Base-by-base conservation (phyloP, 805 yeast genomes). In the Kazachstania bromeliacearum region DNA sequence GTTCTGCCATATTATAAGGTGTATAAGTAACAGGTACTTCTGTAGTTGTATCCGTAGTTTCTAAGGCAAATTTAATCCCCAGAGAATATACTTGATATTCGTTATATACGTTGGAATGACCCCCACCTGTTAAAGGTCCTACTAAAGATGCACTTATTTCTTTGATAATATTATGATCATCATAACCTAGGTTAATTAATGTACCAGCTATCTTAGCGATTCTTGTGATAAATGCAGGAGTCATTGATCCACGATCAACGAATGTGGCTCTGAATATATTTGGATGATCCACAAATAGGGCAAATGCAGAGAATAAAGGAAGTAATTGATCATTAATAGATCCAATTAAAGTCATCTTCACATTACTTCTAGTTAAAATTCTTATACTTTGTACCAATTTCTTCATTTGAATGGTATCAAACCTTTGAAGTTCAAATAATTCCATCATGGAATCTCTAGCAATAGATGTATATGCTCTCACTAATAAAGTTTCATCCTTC, bases 121-220 rank as follows among this genome's bases (percentile, higher is more conserved):
- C 98, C 6, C 92, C 88, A 3, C 96, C 96, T 0, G 96, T 89
- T 36, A 92, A 64, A 1, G 95, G 82, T 0, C 98, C 98, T 0
- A 94, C 92, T 43, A 82, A 59, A 0, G 84, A 70, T 28, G 68
- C 71, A 37, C 95, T 84, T 29, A 89, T 70, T 53, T 92, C 96
- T 43, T 79, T 79, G 15, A 89, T 66, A 10, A 92, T 81, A 16
- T 87, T 92, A 53, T 85, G 89, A 53, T 89, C 98, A 33, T 79
- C 74, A 34, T 66, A 70, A 0, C 97, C 97, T 32, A 76, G 47
- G 54, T 89, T 85, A 37, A 81, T 73, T 31, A 88, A 59, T 36
- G 73, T 75, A 38, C 88, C 73, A 4, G 94, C 83, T 7, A 87
- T 62, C 10, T 80, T 71, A 1, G 87, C 78, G 19, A 89, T 68